Conservation (phyloP, 2,329 filamentous ascomycete genomes). For the Colletotrichum acutatum region DNA sequence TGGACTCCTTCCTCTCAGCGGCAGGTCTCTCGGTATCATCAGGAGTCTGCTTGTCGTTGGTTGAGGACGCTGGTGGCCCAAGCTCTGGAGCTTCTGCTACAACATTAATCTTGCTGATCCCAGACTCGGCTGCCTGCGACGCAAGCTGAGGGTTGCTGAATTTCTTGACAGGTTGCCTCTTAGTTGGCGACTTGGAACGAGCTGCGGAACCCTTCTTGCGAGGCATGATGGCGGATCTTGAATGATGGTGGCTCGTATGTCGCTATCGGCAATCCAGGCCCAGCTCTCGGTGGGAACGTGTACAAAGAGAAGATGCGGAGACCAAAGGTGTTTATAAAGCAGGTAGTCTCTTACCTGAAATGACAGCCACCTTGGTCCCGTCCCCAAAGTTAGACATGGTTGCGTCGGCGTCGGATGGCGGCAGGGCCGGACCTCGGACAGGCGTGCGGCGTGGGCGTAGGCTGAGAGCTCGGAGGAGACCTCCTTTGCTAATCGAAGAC, state of each 20-base stretch:
- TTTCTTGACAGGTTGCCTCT: conserved; percentile 18
- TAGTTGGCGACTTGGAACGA: conserved; percentile 23
- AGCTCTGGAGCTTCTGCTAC: conserved; percentile 35
- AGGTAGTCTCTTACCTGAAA: conserved; percentile 30
- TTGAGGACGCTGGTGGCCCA: conserved; percentile 12
- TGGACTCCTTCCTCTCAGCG: conserved; percentile 28
- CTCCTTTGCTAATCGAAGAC: conserved; percentile 15
- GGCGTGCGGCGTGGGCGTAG: conserved; percentile 26
- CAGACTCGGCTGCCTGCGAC: conserved; percentile 17
- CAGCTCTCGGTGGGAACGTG: background rate
- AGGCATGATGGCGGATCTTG: conserved; percentile 22
- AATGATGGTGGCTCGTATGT: background rate
- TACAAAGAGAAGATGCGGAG: conserved; percentile 1
- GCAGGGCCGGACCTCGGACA: conserved; percentile 28
- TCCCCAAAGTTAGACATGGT: conserved; percentile 35
- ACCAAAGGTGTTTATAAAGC: conserved; percentile 8
- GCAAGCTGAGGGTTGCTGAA: conserved; percentile 31
- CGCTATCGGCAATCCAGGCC: background rate
- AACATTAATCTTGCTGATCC: conserved; percentile 28
- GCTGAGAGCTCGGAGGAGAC: background rate
- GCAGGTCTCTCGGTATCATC: background rate
- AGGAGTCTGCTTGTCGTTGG: background rate
- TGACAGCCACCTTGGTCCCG: conserved; percentile 25
- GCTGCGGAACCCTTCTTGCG: conserved; percentile 30
- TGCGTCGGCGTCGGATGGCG: conserved; percentile 29